Evolutionary conservation across 768 basidiomycete genomes (phyloP).

Genomic region (Gyrodon lividus): DNA sequence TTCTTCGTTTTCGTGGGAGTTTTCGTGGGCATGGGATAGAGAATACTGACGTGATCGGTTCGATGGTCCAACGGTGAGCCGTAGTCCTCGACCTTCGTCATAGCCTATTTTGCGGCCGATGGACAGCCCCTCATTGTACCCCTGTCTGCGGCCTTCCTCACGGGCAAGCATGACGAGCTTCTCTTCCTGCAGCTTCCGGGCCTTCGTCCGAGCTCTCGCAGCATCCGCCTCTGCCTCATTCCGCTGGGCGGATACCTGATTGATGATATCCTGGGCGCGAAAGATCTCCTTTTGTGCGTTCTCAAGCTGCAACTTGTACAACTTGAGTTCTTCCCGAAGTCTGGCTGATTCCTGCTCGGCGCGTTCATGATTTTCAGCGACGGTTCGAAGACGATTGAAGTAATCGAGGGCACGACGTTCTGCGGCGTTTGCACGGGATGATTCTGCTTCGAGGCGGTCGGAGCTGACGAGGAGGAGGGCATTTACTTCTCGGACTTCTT

Average conservation of each 20-base stretch:
- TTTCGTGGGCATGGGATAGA: conserved; percentile 12
- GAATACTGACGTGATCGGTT: conserved; percentile 12
- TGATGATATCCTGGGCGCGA: conserved; percentile 42
- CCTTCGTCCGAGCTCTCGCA: conserved; percentile 43
- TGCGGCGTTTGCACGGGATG: conserved; percentile 42
- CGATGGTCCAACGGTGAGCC: conserved; percentile 7
- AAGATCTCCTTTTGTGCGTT: conserved; percentile 45
- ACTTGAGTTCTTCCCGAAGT: conserved; percentile 41
- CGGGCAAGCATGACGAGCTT: conserved; percentile 39
- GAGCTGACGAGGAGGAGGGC: conserved; percentile 22
- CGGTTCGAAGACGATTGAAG: conserved; percentile 40
- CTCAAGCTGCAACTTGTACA: conserved; percentile 46
- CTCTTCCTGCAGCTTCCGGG: conserved; percentile 43
- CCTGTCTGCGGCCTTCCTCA: conserved; percentile 42
- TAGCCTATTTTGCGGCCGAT: conserved; percentile 30
- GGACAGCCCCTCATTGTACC: conserved; percentile 42
- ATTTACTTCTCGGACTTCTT: conserved; percentile 33
- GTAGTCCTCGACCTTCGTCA: conserved; percentile 26
- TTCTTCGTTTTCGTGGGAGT: conserved; percentile 10
- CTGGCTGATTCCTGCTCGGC: conserved; percentile 40
- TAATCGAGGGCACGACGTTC: conserved; percentile 48
- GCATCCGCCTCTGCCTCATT: conserved; percentile 47
- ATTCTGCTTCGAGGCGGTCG: conserved; percentile 41
- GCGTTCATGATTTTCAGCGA: conserved; percentile 38
- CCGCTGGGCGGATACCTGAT: conserved; percentile 41